Base-by-base conservation (phyloP, 2,329 filamentous ascomycete species). In the Penicillium sp. region DNA sequence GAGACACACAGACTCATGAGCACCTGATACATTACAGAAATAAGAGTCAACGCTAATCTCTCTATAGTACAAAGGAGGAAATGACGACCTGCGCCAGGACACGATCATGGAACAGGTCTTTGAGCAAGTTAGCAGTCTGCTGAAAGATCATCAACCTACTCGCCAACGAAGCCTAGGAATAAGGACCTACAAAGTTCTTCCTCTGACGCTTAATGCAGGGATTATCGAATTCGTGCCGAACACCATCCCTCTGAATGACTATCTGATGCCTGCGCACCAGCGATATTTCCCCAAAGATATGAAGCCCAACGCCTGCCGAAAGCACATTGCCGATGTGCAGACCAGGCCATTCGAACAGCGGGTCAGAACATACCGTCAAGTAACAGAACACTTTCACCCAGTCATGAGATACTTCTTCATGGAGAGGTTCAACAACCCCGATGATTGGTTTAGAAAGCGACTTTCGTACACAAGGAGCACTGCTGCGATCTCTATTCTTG, bases 81-180 rank as follows among this genome's bases (percentile, higher is more conserved):
- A 93, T 66, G 94, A 99, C 69, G 93, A 99, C 68, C 82, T 99
- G 10, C 89, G 95, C 7, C 94, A 99, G 75, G 94, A 99, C 66
- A 91, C 93, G 37, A 99, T 86, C 78, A 99, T 99, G 95, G 95
- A 99, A 72, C 94, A 99, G 73, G 94, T 99, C 1, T 99, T 99
- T 69, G 90, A 92, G 52, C 91, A 96, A 72, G 94, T 97, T 18
- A 97, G 91, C 51, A 89, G 90, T 45, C 83, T 99, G 18, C 79
- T 99, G 21, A 89, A 90, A 68, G 87, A 90, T 42, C 91, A 97
- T 70, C 87, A 90, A 49, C 83, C 87, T 10, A 97, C 94, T 2
- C 88, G 91, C 32, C 91, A 96, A 67, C 87, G 94, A 5, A 90
- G 90, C 58, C 80, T 99, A 9, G 90, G 88, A 7, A 95, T 99